Percentiles rank a stretch among this genome's conserved stretches.
Evolutionary conservation across 2,329 filamentous ascomycete genomes (phyloP).

Genomic region (Paecilomyces sp.): DNA sequence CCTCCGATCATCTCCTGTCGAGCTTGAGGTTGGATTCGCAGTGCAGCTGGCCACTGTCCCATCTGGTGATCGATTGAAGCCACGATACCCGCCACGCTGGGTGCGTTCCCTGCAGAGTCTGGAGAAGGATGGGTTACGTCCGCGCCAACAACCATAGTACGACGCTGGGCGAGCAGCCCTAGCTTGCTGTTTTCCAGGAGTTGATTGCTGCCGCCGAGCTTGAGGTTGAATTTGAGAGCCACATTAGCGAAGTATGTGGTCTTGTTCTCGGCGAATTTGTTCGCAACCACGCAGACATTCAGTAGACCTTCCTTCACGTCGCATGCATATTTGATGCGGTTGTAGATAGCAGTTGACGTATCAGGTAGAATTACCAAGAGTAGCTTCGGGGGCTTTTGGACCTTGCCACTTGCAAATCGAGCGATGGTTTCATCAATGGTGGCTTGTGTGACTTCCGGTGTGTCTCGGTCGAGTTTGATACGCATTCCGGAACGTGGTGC

Average conservation of each 20-base stretch:
- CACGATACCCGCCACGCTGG: conserved; percentile 75
- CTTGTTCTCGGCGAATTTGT: conserved; percentile 39
- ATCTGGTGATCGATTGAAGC: conserved; percentile 63
- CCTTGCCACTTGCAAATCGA: neutral
- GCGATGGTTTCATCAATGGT: neutral
- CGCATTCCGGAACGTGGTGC: neutral
- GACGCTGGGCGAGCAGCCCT: conserved; percentile 54
- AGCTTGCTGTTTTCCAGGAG: conserved; percentile 46
- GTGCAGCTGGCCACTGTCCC: conserved; percentile 70
- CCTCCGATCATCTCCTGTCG: conserved; percentile 65
- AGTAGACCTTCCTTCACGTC: conserved; percentile 62
- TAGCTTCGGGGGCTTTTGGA: neutral
- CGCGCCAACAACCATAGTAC: conserved; percentile 80
- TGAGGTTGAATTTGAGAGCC: conserved; percentile 74
- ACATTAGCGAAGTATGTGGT: conserved; percentile 60
- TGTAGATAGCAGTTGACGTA: conserved; percentile 51
- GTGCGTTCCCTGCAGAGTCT: conserved; percentile 50
- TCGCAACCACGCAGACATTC: conserved; percentile 57
- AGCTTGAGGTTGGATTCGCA: conserved; percentile 55
- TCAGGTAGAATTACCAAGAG: conserved; percentile 56
- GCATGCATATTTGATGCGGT: conserved; percentile 58
- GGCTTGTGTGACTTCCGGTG: neutral
- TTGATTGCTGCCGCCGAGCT: conserved; percentile 69
- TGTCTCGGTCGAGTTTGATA: neutral
- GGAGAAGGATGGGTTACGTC: conserved; percentile 86